Evolutionary conservation across 139 green algal genomes (phyloP), one percentile per base, ranked within the genome.

Genomic region (Chlamydomonas incerta): DNA sequence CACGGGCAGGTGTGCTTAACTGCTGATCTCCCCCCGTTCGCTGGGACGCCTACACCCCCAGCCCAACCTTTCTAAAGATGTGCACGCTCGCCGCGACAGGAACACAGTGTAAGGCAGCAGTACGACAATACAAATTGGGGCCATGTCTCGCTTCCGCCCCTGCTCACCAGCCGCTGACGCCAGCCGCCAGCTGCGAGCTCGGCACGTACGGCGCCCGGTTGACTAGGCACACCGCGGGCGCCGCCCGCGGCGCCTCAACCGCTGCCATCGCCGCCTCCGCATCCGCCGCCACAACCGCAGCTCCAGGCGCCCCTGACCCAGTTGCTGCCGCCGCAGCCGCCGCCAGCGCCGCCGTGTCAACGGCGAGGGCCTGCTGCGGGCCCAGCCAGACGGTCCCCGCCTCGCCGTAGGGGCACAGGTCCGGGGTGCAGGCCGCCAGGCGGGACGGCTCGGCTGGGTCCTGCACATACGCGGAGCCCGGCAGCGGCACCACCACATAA

Each of bases 141-240:
- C n/a, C n/a, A n/a, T n/a, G n/a, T n/a, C n/a, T n/a, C n/a, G n/a
- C n/a, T n/a, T n/a, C n/a, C n/a, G n/a, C 41, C 41, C 71, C 58
- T 74, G 47, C 75, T 37, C 41, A 74, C 76, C 63, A 13, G 63
- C n/a, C 47, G 65, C 29, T 63, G 17, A 83, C 52, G 41, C 34
- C 62, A 3, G 28, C 76, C 1, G 52, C 76, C 3, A 83, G 63
- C 76, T 52, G 0, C 10, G n/a, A n/a, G 63, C n/a, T 74, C 1
- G 37, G 63, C 3, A 83, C 29, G n/a, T 46, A 83, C 37, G 76
- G 76, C 29, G 46, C 76, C 0, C 62, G 63, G 37, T 83, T 83
- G 28, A 83, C 60, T 3, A 82, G 60, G 21, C 26, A 67, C 24
- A 1, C 26, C 26, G 23, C 60, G 18, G 5, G 26, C 60, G 60